Conservation (phyloP, 257 asterid species). For the Nicotiana obtusifolia region DNA sequence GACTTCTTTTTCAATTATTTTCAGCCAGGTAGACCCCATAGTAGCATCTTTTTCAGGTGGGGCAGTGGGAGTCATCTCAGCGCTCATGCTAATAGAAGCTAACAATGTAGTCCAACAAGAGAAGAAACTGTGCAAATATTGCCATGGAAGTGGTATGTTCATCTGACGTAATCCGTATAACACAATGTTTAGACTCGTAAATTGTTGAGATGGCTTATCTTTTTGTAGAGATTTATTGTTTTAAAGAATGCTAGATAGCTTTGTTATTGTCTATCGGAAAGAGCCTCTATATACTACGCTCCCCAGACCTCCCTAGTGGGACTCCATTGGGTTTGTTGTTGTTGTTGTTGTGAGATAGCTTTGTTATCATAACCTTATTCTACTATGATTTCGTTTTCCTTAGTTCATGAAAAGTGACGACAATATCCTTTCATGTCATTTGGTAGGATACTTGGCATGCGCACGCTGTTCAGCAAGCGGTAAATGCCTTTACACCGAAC, state of each 20-base stretch:
- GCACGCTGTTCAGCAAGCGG: conserved; percentile 88
- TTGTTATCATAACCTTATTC: too few species aligned
- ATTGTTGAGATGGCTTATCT: too few species aligned
- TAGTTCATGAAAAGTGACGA: background rate
- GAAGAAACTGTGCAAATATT: conserved; percentile 87
- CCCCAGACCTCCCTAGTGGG: too few species aligned
- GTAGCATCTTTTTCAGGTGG: conserved; percentile 99
- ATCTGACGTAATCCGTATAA: too few species aligned
- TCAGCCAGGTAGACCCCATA: conserved; percentile 93
- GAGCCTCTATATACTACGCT: too few species aligned
- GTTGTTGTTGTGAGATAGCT: too few species aligned
- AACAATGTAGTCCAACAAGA: conserved; percentile 87
- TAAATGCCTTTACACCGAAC: conserved; percentile 58
- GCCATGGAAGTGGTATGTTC: conserved; percentile 77
- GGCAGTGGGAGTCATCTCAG: conserved; percentile 89
- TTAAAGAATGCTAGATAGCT: too few species aligned
- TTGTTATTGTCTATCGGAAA: too few species aligned
- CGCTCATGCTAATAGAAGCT: conserved; percentile 74
- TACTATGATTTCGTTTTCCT: too few species aligned
- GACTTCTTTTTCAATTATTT: conserved; percentile 11
- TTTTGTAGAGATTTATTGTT: too few species aligned
- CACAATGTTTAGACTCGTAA: too few species aligned
- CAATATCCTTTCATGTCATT: background rate
- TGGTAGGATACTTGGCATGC: conserved; percentile 81
- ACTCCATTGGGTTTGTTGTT: too few species aligned